A percentile compares a stretch with the other conserved stretches of the same genome.
phyloP scores from a whole-genome alignment of 2,329 filamentous ascomycete genomes.

The Colletotrichum endophyticum region DNA sequence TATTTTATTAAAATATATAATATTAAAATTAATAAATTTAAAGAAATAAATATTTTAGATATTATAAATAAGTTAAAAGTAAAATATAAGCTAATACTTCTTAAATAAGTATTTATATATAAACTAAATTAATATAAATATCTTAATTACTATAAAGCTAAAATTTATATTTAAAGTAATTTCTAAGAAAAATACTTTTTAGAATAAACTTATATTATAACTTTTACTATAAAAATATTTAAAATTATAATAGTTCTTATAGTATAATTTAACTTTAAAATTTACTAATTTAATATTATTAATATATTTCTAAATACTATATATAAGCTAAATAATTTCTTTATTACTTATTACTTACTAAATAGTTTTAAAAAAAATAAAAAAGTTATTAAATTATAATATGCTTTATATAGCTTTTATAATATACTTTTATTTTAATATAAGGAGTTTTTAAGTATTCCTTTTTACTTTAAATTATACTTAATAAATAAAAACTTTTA shows the following conservation, averaged over 20 bases:
- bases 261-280: no score
- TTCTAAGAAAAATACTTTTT: neutral
- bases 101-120: neutral
- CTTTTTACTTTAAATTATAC: neutral
- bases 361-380: no score
- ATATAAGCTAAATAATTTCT: no score
- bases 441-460: neutral
- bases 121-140: neutral
- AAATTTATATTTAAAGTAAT: neutral
- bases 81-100: neutral
- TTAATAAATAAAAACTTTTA: neutral
- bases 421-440: neutral
- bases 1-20: neutral
- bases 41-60: neutral
- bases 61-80: neutral
- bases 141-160: neutral
- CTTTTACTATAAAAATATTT: no score
- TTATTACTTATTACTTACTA: no score
- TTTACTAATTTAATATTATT: no score
- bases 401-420: no score
- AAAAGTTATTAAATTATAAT: no score
- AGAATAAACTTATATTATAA: no score
- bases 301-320: no score
- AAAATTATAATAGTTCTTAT: no score
- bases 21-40: neutral